Evolutionary conservation across 129 eudicot species (phyloP), one percentile per base, ranked within the genome.

Genomic region (Flaveria ramosissima): DNA sequence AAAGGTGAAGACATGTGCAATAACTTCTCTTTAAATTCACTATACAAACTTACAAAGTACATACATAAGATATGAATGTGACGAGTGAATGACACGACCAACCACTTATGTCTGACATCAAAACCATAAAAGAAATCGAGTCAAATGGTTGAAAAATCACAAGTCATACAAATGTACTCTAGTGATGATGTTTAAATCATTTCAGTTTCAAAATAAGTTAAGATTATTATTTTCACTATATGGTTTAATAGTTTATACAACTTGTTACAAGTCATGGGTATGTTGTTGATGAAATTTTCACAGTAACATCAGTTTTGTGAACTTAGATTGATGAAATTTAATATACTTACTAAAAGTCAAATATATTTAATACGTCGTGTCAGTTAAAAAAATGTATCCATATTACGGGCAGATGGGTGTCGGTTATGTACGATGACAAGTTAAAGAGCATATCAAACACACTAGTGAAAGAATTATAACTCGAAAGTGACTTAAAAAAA

Each of bases 261-360:
- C 62, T 19, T 19, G 61, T n/a, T n/a, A n/a, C n/a, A n/a, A n/a
- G n/a, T n/a, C n/a, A n/a, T n/a, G n/a, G n/a, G n/a, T n/a, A n/a
- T n/a, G n/a, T n/a, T n/a, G n/a, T n/a, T n/a, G n/a, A n/a, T n/a
- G n/a, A n/a, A n/a, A n/a, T n/a, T n/a, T n/a, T n/a, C n/a, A n/a
- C n/a, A n/a, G n/a, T 7, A 48, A 14, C 14, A 19, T 32, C 65
- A 1, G 56, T n/a, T 53, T 51, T n/a, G 0, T 52, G 53, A 19
- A 51, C 19, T 67, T 67, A 71, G n/a, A 27, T 21, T 57, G 43
- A 19, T 13, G 55, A 55, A 73, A 8, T 73, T 59, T n/a, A 39
- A 27, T 20, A 20, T 7, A 11, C 4, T 24, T 42, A 32, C 63
- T 46, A 64, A 75, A 46, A 16, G 72, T 51, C 48, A 1, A 15